Evolutionary conservation across 352 stramenopile species (phyloP).

Genomic region (Globisporangium takayamanum): DNA sequence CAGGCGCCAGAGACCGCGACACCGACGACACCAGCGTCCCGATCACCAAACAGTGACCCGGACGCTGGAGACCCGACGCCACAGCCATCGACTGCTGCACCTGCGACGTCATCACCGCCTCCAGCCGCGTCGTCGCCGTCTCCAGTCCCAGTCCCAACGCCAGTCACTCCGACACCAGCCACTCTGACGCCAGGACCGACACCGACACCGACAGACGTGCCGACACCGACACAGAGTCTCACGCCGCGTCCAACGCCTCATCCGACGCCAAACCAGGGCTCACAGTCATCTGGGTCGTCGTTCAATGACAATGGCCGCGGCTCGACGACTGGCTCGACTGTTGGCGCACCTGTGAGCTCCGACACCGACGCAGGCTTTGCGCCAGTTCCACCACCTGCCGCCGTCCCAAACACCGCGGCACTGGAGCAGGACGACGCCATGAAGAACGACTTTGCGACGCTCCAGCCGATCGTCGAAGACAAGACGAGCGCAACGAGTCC

Average conservation of each 20-base stretch:
- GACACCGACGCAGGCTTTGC: background rate
- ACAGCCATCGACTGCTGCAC: too few relatives aligned
- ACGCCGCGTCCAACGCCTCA: conserved; percentile 1
- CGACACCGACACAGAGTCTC: background rate
- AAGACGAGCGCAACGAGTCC: background rate
- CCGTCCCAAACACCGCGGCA: background rate
- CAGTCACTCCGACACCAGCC: background rate
- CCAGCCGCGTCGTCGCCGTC: background rate
- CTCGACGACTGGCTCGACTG: too few relatives aligned
- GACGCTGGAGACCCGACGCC: conserved; percentile 6
- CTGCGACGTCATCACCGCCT: background rate
- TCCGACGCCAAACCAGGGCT: conserved; percentile 1
- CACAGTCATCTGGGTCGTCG: conserved; percentile 9
- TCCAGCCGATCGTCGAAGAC: conserved; percentile 11
- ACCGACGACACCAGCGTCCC: background rate
- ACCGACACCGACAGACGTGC: background rate
- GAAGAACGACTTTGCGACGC: conserved; percentile 16
- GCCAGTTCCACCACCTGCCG: background rate
- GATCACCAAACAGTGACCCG: background rate
- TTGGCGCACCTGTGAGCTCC: background rate
- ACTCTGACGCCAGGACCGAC: background rate
- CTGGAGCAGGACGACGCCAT: conserved; percentile 4
- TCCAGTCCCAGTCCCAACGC: background rate
- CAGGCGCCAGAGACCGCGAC: background rate
- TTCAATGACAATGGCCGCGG: background rate